Evolutionary conservation across 345 rosid species (phyloP), one percentile per base, ranked within the genome.

Genomic region (Camelina sativa): DNA sequence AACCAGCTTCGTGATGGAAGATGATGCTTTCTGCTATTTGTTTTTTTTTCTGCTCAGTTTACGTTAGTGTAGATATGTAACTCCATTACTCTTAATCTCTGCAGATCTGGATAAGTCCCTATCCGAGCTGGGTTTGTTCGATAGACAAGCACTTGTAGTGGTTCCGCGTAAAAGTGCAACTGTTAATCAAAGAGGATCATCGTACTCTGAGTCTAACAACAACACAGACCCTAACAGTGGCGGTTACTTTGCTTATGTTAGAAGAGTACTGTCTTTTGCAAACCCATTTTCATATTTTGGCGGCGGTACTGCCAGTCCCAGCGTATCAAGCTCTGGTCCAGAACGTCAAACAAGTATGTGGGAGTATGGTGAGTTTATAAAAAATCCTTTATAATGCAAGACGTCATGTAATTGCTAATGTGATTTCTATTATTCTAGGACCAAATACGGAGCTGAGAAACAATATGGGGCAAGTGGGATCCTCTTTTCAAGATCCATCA

Each of bases 91-190:
- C 40, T 57, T n/a, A 23, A 51, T 40, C 63, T 60, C 34, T 85
- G 79, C 88, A 93, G 98, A 93, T 84, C 48, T 93, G 75, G 80
- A 80, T 73, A 87, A 80, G 79, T 85, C 92, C 35, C 74, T 93
- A n/a, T 83, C 82, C 41, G 91, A 93, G 64, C 77, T 93, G 84
- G 85, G 85, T 62, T 81, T 93, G 79, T 80, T 81, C 40, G 86
- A 81, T 65, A 89, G 98, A 82, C 98, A 93, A 84, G 91, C 97
- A 69, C 77, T 93, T 80, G 73, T 93, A 43, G 92, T 89, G 73
- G 96, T 93, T 66, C 90, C 84, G 1, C 91, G 32, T 68, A 84
- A 67, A 71, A 76, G 76, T 71, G 76, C 81, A 58, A 60, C 81
- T 12, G 76, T 77, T 65, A 62, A 78, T 69, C 69, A 71, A 38